phyloP scores from a whole-genome alignment of 306 rosid species.

The Biancaea sappan region DNA sequence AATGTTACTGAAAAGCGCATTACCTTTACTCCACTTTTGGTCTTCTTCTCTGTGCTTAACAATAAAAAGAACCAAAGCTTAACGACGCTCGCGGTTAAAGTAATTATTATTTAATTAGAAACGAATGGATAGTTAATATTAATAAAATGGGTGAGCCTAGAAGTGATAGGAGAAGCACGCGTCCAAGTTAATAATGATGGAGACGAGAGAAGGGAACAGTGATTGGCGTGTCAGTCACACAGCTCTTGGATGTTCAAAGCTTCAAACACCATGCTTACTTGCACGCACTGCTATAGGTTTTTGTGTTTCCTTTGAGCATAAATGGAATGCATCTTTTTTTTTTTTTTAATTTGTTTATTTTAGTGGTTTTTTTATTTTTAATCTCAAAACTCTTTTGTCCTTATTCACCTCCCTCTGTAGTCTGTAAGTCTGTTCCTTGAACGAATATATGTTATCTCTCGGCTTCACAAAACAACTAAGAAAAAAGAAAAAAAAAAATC shows the following conservation, averaged over 20 bases:
- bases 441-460: constrained; percentile 25
- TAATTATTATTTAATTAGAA: constrained; percentile 12
- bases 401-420: constrained; percentile 33
- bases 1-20: constrained; percentile 27
- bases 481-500: too few relatives aligned
- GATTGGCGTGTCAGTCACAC: constrained; percentile 55
- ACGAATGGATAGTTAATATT: not conserved
- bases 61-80: constrained; percentile 1
- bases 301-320: constrained; percentile 49
- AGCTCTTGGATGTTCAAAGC: constrained; percentile 40
- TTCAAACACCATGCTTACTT: constrained; percentile 64
- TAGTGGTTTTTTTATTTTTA: not conserved
- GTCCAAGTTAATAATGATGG: constrained; percentile 67
- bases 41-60: not conserved
- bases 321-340: constrained; percentile 42
- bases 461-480: not conserved
- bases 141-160: constrained; percentile 21
- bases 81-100: not conserved
- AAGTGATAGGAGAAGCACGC: constrained; percentile 63
- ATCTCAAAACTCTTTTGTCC: constrained; percentile 39
- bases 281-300: constrained; percentile 56
- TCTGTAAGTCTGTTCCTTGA: too few relatives aligned
- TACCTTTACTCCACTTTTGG: constrained; percentile 5
- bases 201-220: constrained; percentile 43
- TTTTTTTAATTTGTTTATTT: constrained; percentile 30